Evolutionary conservation across 345 rosid species (phyloP), one percentile per base, ranked within the genome.

Genomic region (Salix viminalis): DNA sequence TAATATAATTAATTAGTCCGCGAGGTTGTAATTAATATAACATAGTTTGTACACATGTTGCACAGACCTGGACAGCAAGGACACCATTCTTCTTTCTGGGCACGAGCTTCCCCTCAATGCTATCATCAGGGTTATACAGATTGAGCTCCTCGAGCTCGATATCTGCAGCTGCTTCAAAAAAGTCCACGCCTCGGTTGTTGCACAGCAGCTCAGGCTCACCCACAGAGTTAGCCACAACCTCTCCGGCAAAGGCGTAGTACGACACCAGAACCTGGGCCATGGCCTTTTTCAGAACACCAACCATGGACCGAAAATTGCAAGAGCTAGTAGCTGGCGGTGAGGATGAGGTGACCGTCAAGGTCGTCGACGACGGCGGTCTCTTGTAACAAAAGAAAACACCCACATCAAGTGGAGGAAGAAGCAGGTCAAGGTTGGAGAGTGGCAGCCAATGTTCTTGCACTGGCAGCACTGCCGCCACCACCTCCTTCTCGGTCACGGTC

Each of bases 191-290:
- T 1, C 92, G 86, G 81, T 94, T 94, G 90, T 89, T 91, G 80
- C 94, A 94, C 5, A 91, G 85, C 46, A 92, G 79, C 90, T 92
- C 98, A 3, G 97, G 94, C 84, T 94, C 98, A 14, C 89, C 91
- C 5, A 79, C 66, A 1, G 89, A 48, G 87, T 86, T 92, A 1
- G 72, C 18, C 39, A 92, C 90, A 14, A 92, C 82, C 88, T 92
- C 92, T 1, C 94, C 94, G 1, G 91, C 89, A 8, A 91, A 89
- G 30, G 94, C 90, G 28, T 92, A 94, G 87, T 89, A 94, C 10
- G 90, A 75, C 12, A 88, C 88, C 24, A 94, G 89, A 44, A 89
- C 86, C 76, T 92, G 79, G 8, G 92, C 92, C 85, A 94, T 41
- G 48, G 92, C 82, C 71, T 71, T 82, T 86, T 91, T 91, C 2